Evolutionary conservation across 2,329 filamentous ascomycete species (phyloP).

Genomic region (Zymoseptoria tritici): DNA sequence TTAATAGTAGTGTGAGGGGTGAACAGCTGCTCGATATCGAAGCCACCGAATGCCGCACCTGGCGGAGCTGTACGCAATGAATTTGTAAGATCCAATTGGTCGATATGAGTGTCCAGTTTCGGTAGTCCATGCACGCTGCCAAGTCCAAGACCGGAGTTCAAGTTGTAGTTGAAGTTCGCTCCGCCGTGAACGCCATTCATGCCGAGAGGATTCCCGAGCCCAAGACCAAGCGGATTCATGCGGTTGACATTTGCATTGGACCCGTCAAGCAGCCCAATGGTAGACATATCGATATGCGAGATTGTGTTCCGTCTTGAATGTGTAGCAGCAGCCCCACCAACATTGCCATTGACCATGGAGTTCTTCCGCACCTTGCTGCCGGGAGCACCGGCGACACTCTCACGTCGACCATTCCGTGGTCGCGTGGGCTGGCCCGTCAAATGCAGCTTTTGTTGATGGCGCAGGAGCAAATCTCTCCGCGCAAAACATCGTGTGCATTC

Average conservation of each 20-base stretch:
- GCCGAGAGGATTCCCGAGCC: slow-evolving; percentile 7
- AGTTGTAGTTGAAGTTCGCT: slow-evolving; percentile 56
- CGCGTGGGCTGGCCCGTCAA: slow-evolving; percentile 84
- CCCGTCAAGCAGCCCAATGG: slow-evolving; percentile 49
- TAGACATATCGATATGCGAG: slow-evolving; percentile 75
- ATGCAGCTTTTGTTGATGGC: slow-evolving; percentile 97
- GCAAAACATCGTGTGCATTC: slow-evolving; percentile 94
- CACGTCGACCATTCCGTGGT: slow-evolving; percentile 72
- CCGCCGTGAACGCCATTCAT: slow-evolving; percentile 56
- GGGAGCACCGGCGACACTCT: slow-evolving; percentile 71
- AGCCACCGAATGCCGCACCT: slow-evolving; percentile 59
- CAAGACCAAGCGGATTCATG: slow-evolving; percentile 22
- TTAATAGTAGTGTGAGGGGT: slow-evolving; percentile 57
- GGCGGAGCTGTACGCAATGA: slow-evolving; percentile 74
- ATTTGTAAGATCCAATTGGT: slow-evolving; percentile 52
- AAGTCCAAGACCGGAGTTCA: slow-evolving; percentile 60
- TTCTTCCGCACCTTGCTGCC: slow-evolving; percentile 81
- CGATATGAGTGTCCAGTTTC: slow-evolving; percentile 72
- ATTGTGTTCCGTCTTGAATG: slow-evolving; percentile 88
- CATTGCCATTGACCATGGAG: slow-evolving; percentile 62
- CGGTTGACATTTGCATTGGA: slow-evolving; percentile 20
- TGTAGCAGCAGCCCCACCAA: slow-evolving; percentile 42
- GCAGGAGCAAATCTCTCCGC: slow-evolving; percentile 78
- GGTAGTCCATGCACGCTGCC: slow-evolving; percentile 63
- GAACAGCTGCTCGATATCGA: slow-evolving; percentile 66